Evolutionary conservation across 305 asterid genomes (phyloP).

Genomic region (Stenogyne calaminthoides): DNA sequence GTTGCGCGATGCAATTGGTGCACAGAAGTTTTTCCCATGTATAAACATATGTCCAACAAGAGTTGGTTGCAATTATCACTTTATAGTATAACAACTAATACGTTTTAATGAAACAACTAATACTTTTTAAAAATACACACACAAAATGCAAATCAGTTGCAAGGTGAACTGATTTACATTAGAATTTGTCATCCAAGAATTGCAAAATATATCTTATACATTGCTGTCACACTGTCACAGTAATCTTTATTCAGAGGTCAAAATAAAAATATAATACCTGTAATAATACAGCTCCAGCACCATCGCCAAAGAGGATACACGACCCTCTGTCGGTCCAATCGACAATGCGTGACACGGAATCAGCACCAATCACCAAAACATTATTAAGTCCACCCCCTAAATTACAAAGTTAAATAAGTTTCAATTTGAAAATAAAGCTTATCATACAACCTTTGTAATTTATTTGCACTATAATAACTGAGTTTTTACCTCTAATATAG

Average conservation of each 20-base stretch:
- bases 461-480: neutral
- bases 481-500: slow-evolving; percentile 61
- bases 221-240: neutral
- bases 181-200: neutral
- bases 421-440: slow-evolving; percentile 15
- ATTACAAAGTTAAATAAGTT: slow-evolving; percentile 10
- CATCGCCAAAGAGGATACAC: slow-evolving; percentile 86
- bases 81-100: too few species aligned
- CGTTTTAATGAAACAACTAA: too few species aligned
- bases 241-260: neutral
- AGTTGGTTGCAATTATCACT: too few species aligned
- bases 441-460: neutral
- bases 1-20: too few species aligned
- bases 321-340: slow-evolving; percentile 88
- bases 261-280: slow-evolving; percentile 47
- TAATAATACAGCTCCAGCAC: slow-evolving; percentile 77
- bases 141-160: too few species aligned
- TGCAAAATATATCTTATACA: slow-evolving; percentile 6
- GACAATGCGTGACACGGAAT: slow-evolving; percentile 75
- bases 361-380: slow-evolving; percentile 86
- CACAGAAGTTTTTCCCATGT: too few species aligned
- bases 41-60: too few species aligned
- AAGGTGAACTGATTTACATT: too few species aligned
- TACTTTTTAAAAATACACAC: too few species aligned
- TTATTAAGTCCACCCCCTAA: slow-evolving; percentile 80